Evolutionary conservation across 2,329 filamentous ascomycete species (phyloP), one percentile per base, ranked within the genome.

Genomic region (Cercospora beticola): DNA sequence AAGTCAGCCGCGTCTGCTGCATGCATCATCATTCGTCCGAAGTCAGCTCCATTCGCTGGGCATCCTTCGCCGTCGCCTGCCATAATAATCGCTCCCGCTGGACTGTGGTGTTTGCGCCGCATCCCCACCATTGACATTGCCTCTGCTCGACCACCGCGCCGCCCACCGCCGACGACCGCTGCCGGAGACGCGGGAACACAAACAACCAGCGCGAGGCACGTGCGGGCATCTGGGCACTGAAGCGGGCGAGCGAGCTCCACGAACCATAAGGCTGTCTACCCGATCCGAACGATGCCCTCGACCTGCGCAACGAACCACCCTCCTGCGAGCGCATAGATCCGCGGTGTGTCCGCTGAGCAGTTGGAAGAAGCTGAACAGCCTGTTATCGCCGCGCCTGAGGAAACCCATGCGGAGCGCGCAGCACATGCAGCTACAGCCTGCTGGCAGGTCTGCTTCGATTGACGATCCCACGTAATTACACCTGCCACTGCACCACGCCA

Each of bases 401-500:
- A 57, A 36, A 58, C 52, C 43, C 62, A 68, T 68, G 66, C 52
- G 56, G 57, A 65, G 43, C 58, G 66, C 62, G 56, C 62, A 58
- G 40, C 56, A 56, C 56, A 65, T 40, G 40, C 62, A 68, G 59
- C 59, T 57, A 61, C 65, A 67, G 62, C 68, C 66, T 68, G 68
- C 68, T 66, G 68, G 66, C 70, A 64, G 68, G 66, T 59, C 63
- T 61, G 57, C 64, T 62, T 61, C 49, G 61, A 52, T 62, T 60
- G 33, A 68, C 67, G 66, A 70, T 40, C 65, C 69, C 36, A 68
- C 64, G 49, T 66, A 67, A 64, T 28, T 43, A 36, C 46, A 8
- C 52, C 21, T 57, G 31, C 54, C 30, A 30, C 54, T n/a, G 26
- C 54, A 9, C 14, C 54, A n/a, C 54, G 54, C 26, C 30, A 33